phyloP scores from a whole-genome alignment of 176 grass and related monocot genomes.

The Rhipidocladum racemiflorum region DNA sequence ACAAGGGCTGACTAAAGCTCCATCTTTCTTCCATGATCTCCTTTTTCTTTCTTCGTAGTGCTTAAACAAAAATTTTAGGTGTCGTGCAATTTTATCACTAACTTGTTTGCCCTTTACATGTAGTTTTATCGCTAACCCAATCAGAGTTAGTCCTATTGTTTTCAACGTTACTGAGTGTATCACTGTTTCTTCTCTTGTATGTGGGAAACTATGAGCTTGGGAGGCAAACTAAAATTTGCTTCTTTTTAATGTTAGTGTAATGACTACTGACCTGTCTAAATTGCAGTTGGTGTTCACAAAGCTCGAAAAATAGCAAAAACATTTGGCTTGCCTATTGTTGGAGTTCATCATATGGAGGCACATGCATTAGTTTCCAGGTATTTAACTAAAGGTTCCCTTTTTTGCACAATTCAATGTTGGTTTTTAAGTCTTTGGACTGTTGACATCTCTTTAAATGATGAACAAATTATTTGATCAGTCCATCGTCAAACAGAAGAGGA shows the following conservation, averaged over 20 bases:
- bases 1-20: background rate
- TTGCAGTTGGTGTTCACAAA: slow-evolving; percentile 91
- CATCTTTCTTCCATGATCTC: background rate
- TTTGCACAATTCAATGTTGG: background rate
- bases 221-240: background rate
- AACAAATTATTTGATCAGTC: background rate
- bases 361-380: slow-evolving; percentile 97
- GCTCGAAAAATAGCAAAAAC: slow-evolving; percentile 71
- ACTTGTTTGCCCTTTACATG: background rate
- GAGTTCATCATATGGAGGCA: slow-evolving; percentile 96
- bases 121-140: background rate
- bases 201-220: background rate
- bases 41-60: background rate
- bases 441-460: background rate
- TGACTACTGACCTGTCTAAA: slow-evolving; percentile 16
- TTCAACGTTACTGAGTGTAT: background rate
- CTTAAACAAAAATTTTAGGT: background rate
- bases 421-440: background rate
- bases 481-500: background rate
- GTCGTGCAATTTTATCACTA: background rate
- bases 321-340: slow-evolving; percentile 75
- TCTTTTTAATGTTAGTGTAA: slow-evolving; percentile 11
- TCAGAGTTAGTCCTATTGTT: background rate
- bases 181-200: background rate
- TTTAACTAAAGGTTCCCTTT: slow-evolving; percentile 22